Evolutionary conservation across 1,284 basidiomycete genomes (phyloP).

Genomic region (Ceratobasidium sp.): DNA sequence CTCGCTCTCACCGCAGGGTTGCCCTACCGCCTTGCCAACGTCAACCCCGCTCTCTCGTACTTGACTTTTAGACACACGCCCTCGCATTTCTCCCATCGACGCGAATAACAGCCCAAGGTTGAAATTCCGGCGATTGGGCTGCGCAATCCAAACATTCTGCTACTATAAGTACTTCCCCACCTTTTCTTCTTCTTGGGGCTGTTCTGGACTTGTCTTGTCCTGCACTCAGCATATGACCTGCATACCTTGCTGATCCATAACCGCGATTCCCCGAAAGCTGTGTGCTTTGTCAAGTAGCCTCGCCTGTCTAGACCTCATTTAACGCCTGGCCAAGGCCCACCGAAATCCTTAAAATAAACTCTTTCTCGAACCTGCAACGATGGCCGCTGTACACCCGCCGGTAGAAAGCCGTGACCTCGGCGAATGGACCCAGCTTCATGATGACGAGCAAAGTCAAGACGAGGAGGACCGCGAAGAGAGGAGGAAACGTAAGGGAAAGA

Average conservation of each 20-base stretch:
- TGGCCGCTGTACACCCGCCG: conserved; percentile 5
- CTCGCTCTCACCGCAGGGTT: conserved; percentile 7
- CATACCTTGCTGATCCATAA: not conserved
- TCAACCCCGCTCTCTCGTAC: not conserved
- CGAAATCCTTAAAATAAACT: not conserved
- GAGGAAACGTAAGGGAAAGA: conserved; percentile 37
- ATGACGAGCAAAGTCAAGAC: conserved; percentile 12
- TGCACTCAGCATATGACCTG: not conserved
- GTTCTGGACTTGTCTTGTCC: not conserved
- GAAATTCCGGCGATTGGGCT: not conserved
- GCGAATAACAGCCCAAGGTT: conserved; percentile 1
- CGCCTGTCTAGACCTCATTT: not conserved
- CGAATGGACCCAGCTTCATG: conserved; percentile 33
- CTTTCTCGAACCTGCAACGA: not conserved
- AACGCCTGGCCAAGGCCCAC: not conserved
- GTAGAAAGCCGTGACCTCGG: conserved; percentile 34
- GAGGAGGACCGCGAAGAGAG: not conserved
- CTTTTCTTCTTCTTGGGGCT: not conserved
- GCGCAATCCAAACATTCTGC: not conserved
- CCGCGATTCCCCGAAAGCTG: conserved; percentile 14
- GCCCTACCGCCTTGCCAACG: not conserved
- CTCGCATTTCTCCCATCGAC: not conserved
- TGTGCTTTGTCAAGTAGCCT: not conserved
- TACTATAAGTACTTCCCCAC: not conserved
- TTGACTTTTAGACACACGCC: not conserved